phyloP scores from a whole-genome alignment of 176 grass and related monocot genomes.

The Zoysia japonica region DNA sequence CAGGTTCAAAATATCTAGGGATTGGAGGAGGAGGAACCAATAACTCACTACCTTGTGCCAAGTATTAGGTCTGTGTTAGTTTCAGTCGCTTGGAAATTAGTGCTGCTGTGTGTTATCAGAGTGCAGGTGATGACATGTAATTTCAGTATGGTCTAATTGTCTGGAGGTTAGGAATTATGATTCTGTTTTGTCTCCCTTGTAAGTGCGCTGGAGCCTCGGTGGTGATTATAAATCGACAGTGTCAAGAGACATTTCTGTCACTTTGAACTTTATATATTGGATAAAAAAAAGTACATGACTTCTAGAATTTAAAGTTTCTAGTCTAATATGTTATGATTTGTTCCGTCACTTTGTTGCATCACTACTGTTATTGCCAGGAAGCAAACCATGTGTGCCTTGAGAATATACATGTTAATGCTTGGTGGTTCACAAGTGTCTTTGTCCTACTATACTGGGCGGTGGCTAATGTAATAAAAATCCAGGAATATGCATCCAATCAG shows the following conservation, averaged over 20 bases:
- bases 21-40: slow-evolving; percentile 8
- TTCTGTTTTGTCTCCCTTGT: slow-evolving; percentile 3
- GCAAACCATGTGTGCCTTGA: slow-evolving; percentile 25
- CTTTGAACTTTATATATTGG: not conserved
- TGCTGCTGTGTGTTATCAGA: slow-evolving; percentile 25
- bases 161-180: slow-evolving; percentile 5
- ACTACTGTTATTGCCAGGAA: slow-evolving; percentile 10
- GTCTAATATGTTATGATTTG: slow-evolving; percentile 1
- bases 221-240: not conserved
- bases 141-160: slow-evolving; percentile 17
- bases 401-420: slow-evolving; percentile 8
- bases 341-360: not conserved
- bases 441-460: not conserved
- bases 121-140: slow-evolving; percentile 13
- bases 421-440: slow-evolving; percentile 2
- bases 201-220: not conserved
- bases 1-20: slow-evolving; percentile 31
- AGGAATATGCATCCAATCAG: slow-evolving; percentile 7
- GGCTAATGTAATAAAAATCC: slow-evolving; percentile 13
- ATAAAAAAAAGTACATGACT: not conserved
- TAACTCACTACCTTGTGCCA: slow-evolving; percentile 16
- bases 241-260: not conserved
- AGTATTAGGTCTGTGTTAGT: slow-evolving; percentile 10
- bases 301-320: not conserved
- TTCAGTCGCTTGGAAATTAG: slow-evolving; percentile 29